These are phyloP conservation scores for Colletotrichum kahawae DNA, from an alignment of 2,329 filamentous ascomycete species.

Conservation along the genomic window DNA sequence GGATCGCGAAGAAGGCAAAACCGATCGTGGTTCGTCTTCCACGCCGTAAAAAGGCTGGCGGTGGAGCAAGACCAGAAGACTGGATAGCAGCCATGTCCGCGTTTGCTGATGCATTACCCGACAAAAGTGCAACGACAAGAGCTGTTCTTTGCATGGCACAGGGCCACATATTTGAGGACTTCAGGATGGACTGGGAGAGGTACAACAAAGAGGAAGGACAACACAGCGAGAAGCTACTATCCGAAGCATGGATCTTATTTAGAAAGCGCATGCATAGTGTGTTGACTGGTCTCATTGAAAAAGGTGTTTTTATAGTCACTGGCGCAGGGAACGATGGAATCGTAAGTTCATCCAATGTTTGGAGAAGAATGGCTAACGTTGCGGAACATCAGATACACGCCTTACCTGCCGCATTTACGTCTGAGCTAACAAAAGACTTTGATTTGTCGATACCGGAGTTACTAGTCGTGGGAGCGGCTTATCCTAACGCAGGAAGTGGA, in stretches of 20 bases:
- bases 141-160: background rate
- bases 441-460: background rate
- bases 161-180: background rate
- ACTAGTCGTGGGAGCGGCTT: background rate
- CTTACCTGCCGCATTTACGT: background rate
- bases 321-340: background rate
- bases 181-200: background rate
- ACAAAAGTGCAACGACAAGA: background rate
- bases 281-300: background rate
- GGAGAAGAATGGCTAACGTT: background rate
- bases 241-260: background rate
- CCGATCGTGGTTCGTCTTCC: background rate
- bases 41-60: fast-evolving
- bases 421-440: background rate
- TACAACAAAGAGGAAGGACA: background rate
- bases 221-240: background rate
- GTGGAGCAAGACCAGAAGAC: background rate
- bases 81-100: background rate
- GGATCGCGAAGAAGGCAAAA: background rate
- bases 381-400: background rate
- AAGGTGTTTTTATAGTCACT: background rate
- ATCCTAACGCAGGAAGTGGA: background rate
- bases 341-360: background rate
- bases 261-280: background rate
- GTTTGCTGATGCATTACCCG: fast-evolving